Base-by-base conservation (phyloP, 371 early-diverging fungal species). In the Apophysomyces variabilis region DNA sequence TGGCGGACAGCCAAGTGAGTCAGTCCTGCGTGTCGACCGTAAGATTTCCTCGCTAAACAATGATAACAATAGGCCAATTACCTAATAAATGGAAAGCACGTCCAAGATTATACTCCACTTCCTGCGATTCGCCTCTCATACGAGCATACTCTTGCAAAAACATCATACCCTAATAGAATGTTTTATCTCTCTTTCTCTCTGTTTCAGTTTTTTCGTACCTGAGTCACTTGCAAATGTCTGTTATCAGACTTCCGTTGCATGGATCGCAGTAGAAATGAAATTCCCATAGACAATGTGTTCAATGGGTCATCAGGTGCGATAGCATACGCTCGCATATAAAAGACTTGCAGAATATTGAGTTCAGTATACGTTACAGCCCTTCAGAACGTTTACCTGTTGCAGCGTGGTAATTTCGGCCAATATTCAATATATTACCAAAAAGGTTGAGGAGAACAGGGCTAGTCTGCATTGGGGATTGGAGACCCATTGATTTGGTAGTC, bases 71-170 rank as follows among this genome's bases (percentile, higher is more conserved):
- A 54, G 6, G 45, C 21, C 62, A 16, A 16, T 39, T 71, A 79
- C 89, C 89, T 35, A 96, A 38, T 16, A 89, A 85, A 72, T 98
- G 98, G 69, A 93, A 95, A 1, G 92, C 90, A 46, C 96, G 84
- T 0, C 84, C 98, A 36, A 92, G 62, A 67, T 98, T 98, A 66
- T 91, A 98, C 43, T 89, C 87, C 5, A 92, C 90, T 70, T 96
- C 96, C 74, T 87, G 92, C 26, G 72, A 75, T 13, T 70, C 62
- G 3, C 72, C 75, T 16, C 79, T 75, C 9, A 90, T 59, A 59
- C 86, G 85, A 44, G 75, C 77, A 69, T 93, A 94, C 59, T 88
- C 85, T 63, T 80, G 78, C 14, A 95, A 57, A 72, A 93, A 92
- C 56, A 89, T 70, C 70, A 92, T 82, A 5, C 86, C 93, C 73